A percentile compares a stretch with the other conserved stretches of the same genome.
These are phyloP conservation scores for Exsudoporus floridanus DNA, from an alignment of 1,284 basidiomycete species.

Conservation along the genomic window DNA sequence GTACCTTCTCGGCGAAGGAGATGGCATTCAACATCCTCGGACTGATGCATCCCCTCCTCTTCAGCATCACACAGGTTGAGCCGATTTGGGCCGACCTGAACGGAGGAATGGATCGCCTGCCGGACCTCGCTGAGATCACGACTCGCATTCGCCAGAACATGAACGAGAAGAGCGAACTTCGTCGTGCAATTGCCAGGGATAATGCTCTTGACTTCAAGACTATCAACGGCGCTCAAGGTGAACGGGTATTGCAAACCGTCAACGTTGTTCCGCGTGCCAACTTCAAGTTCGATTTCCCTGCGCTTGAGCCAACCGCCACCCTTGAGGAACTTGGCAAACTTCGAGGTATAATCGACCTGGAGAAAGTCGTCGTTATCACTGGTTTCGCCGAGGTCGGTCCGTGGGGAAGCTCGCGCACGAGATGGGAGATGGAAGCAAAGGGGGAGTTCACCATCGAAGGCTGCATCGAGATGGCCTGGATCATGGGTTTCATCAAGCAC, in stretches of 20 bases:
- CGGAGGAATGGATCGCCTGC: conserved; percentile 95
- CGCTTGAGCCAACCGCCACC: conserved; percentile 64
- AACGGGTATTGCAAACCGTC: conserved; percentile 90
- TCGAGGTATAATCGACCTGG: conserved; percentile 87
- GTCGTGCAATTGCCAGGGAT: conserved; percentile 90
- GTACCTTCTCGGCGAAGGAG: conserved; percentile 98
- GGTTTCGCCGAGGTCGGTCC: conserved; percentile 99
- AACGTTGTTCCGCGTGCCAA: conserved; percentile 95
- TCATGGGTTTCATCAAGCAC: conserved; percentile 98
- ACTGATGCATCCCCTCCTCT: conserved; percentile 98
- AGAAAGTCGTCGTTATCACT: conserved; percentile 94
- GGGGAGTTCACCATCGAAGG: conserved; percentile 96
- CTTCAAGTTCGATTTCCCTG: conserved; percentile 94
- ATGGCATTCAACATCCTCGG: conserved; percentile 99
- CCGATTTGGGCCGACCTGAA: conserved; percentile 98
- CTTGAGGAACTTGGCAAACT: conserved; percentile 76
- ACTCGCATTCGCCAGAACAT: conserved; percentile 80
- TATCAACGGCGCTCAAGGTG: conserved; percentile 88
- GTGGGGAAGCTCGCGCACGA: conserved; percentile 97
- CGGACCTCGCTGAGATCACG: conserved; percentile 92
- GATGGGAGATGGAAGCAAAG: conserved; percentile 98
- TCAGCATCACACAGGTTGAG: conserved; percentile 99
- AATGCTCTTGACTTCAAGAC: conserved; percentile 95
- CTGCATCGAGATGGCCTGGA: conserved; percentile 99
- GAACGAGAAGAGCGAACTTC: conserved; percentile 83